A percentile compares a stretch with the other conserved stretches of the same genome.
These are phyloP conservation scores for Massarina eburnea DNA, from an alignment of 2,329 filamentous ascomycete species.

Conservation along the genomic window DNA sequence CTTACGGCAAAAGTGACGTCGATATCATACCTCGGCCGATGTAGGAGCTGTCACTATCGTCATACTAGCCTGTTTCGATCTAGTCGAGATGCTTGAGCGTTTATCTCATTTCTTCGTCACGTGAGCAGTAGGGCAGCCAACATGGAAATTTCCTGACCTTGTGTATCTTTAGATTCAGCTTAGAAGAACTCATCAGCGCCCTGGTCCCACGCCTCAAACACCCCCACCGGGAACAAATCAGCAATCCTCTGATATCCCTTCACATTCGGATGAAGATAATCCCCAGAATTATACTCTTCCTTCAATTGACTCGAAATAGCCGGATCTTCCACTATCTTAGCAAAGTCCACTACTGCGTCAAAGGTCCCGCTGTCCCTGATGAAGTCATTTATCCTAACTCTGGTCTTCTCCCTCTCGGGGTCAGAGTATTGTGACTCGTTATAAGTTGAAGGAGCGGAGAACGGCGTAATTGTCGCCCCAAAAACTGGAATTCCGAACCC, in stretches of 20 bases:
- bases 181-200: conserved; percentile 24
- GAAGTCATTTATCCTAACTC: conserved; percentile 62
- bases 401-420: conserved; percentile 57
- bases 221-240: conserved; percentile 57
- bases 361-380: conserved; percentile 60
- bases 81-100: no score
- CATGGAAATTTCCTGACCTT: no score
- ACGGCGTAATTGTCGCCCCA: conserved; percentile 68
- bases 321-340: conserved; percentile 57
- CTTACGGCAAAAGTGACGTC: no score
- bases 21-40: no score
- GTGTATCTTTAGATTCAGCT: conserved; percentile 4
- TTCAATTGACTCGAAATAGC: conserved; percentile 51
- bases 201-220: conserved; percentile 47
- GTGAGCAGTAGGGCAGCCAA: no score
- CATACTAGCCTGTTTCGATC: no score
- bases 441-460: conserved; percentile 48
- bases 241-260: conserved; percentile 63
- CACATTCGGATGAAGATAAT: conserved; percentile 66
- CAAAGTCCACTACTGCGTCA: conserved; percentile 65
- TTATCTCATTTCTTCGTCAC: no score
- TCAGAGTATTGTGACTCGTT: conserved; percentile 56
- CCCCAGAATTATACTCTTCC: conserved; percentile 59
- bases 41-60: no score
- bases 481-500: conserved; percentile 59